These are phyloP conservation scores for Hansfordia pulvinata DNA, from an alignment of 2,329 filamentous ascomycete species.

Conservation along the genomic window DNA sequence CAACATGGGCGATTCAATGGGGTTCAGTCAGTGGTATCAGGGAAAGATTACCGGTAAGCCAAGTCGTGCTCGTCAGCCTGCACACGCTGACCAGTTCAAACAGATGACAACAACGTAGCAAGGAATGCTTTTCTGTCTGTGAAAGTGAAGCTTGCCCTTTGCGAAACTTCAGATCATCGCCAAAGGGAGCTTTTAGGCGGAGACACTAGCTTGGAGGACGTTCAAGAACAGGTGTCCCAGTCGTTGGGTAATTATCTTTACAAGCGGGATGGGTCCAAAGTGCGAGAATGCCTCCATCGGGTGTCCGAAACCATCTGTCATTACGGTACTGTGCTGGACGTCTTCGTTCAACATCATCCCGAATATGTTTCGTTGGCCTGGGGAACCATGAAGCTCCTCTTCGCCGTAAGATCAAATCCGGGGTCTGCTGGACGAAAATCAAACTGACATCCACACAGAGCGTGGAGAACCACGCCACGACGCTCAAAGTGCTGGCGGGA, in stretches of 20 bases:
- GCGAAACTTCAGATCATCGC: too few relatives aligned
- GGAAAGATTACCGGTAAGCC: too few relatives aligned
- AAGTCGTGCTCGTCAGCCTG: too few relatives aligned
- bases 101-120: too few relatives aligned
- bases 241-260: too few relatives aligned
- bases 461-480: neutral
- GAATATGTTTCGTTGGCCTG: conserved; percentile 16
- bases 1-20: too few relatives aligned
- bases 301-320: conserved; percentile 1
- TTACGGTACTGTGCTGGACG: conserved; percentile 2
- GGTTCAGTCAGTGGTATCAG: too few relatives aligned
- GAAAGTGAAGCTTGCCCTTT: too few relatives aligned
- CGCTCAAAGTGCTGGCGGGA: neutral
- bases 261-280: too few relatives aligned
- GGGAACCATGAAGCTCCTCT: conserved; percentile 15
- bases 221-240: too few relatives aligned
- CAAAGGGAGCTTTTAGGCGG: too few relatives aligned
- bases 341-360: conserved; percentile 12
- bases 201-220: neutral
- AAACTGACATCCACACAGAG: neutral
- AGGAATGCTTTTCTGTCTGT: neutral
- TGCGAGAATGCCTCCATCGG: conserved; percentile 1
- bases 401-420: conserved; percentile 6
- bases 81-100: too few relatives aligned
- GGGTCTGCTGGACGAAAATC: neutral